These are phyloP conservation scores for Lindgomyces ingoldianus DNA, from an alignment of 495 filamentous ascomycete species.

Conservation along the genomic window DNA sequence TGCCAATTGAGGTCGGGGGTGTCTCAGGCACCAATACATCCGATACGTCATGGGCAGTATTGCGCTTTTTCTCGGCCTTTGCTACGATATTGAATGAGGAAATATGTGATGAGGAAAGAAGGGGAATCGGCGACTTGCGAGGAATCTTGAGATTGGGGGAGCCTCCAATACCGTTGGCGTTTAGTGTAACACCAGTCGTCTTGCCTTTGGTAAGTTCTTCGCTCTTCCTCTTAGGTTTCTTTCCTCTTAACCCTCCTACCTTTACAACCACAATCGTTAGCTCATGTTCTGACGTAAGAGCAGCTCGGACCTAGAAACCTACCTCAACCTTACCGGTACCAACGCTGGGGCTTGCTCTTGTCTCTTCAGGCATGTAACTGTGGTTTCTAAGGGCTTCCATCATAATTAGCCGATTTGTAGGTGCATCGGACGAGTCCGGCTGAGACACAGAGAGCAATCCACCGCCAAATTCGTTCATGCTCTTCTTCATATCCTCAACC, in stretches of 20 bases:
- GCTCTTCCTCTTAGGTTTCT: slow-evolving; percentile 6
- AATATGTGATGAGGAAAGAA: not conserved
- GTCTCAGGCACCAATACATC: slow-evolving; percentile 9
- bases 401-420: too few relatives aligned
- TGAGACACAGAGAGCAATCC: too few relatives aligned
- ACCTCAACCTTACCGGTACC: too few relatives aligned
- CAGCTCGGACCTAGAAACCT: too few relatives aligned
- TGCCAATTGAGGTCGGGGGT: not conserved
- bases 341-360: too few relatives aligned
- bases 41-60: not conserved
- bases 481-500: not conserved
- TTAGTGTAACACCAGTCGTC: not conserved
- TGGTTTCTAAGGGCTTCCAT: too few relatives aligned
- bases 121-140: not conserved
- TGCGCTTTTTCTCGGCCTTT: not conserved
- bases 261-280: too few relatives aligned
- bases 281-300: too few relatives aligned
- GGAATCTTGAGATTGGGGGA: not conserved
- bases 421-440: too few relatives aligned
- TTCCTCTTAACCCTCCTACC: too few relatives aligned
- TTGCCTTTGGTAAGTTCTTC: not conserved
- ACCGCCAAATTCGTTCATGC: not conserved
- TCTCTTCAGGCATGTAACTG: too few relatives aligned
- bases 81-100: not conserved
- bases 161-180: not conserved